Base-by-base conservation (phyloP, 768 basidiomycete genomes). In the Suillus clintonianus region DNA sequence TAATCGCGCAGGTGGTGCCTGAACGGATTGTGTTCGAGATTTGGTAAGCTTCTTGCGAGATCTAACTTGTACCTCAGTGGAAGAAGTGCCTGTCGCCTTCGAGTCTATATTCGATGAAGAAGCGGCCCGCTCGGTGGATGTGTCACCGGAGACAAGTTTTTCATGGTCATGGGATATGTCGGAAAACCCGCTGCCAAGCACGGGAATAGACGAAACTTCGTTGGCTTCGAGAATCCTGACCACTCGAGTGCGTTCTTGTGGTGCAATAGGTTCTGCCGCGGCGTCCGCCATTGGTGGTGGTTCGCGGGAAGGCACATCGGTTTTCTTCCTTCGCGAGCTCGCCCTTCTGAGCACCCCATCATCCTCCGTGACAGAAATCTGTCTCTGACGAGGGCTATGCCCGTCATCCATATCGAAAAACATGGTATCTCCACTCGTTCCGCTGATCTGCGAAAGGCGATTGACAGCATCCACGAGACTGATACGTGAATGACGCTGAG, bases 381-480 rank as follows among this genome's bases (percentile, higher is more conserved):
- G 56, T 30, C 24, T 41, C 17, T 57, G 56, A 57, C 24, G 39
- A 30, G 39, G 24, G 27, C n/a, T 14, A 10, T 4, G 22, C 2
- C 8, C 19, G 11, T 48, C 32, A 14, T 60, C 54, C 17, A 59
- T 15, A 19, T 74, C 73, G 27, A 65, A 74, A 56, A 75, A 74
- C 24, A 70, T 61, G 3, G 73, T 76, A 30, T 71, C 67, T 0
- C 73, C 73, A 17, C 73, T 74, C 19, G 65, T 59, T 34, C 68
- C 65, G 19, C 74, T 76, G 0, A 61, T 54, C 2, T 67, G 42
- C 0, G 73, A 74, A 54, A 76, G 66, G 1, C 73, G 69, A 17
- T 70, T 71, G 39, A 37, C 30, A 2, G 74, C 73, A 56, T 74
- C 73, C 3, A 74, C 51, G 27, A 74, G 67, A 50, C 73, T 76